Evolutionary conservation across 192 early-diverging fungal genomes (phyloP).

Genomic region (Backusella luteola): DNA sequence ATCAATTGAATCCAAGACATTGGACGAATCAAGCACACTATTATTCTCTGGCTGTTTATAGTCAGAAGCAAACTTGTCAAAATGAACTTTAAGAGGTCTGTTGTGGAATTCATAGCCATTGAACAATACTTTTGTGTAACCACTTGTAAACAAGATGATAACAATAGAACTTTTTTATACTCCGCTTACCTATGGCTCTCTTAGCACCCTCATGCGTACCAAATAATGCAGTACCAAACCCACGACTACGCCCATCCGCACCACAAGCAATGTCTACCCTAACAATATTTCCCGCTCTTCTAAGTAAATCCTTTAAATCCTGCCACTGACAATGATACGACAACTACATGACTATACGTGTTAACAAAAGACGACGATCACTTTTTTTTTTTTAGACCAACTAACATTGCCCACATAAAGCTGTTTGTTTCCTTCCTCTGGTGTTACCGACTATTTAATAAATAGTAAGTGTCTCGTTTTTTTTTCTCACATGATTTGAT

Average conservation of each 20-base stretch:
- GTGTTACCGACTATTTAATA: conserved; percentile 5
- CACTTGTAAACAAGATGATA: background rate
- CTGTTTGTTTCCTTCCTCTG: conserved; percentile 29
- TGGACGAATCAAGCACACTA: background rate
- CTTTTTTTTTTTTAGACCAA: background rate
- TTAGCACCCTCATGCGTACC: conserved; percentile 65
- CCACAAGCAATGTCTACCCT: conserved; percentile 67
- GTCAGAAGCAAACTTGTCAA: conserved; percentile 45
- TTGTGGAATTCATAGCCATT: conserved; percentile 52
- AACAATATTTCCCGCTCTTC: conserved; percentile 62
- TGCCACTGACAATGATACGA: conserved; percentile 79
- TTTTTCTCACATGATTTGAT: conserved; percentile 3
- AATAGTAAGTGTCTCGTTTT: background rate
- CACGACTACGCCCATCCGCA: conserved; percentile 64
- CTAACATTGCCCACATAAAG: conserved; percentile 81
- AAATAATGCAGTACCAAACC: conserved; percentile 75
- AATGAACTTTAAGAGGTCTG: conserved; percentile 47
- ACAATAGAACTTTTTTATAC: background rate
- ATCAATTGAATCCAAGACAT: background rate
- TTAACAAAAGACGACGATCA: background rate
- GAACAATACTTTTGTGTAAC: conserved; percentile 39
- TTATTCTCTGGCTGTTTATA: background rate
- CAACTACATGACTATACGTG: conserved; percentile 39
- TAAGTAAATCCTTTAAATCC: conserved; percentile 80
- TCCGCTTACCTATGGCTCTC: conserved; percentile 58